A percentile compares a stretch with the other conserved stretches of the same genome.
phyloP scores from a whole-genome alignment of 2,329 filamentous ascomycete species.

The Colletotrichum sojae region DNA sequence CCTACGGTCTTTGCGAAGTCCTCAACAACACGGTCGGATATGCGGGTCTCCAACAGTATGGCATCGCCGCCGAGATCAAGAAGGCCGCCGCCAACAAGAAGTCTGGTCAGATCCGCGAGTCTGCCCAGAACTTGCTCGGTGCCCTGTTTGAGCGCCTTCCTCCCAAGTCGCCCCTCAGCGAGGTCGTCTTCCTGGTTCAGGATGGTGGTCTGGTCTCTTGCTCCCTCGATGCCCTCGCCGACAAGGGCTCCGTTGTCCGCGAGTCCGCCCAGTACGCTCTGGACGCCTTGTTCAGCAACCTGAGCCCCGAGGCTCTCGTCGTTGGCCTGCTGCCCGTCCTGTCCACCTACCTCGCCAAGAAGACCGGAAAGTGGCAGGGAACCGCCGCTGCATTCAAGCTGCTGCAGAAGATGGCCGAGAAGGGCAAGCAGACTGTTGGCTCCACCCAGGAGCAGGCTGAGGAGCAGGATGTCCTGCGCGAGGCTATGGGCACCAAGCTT shows the following conservation, averaged over 20 bases:
- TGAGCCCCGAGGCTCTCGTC: slow-evolving; percentile 87
- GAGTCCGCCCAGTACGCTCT: slow-evolving; percentile 95
- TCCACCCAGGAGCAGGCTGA: slow-evolving; percentile 84
- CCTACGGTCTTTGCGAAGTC: slow-evolving; percentile 73
- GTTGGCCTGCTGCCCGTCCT: slow-evolving; percentile 85
- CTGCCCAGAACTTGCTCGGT: slow-evolving; percentile 94
- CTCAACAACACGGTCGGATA: slow-evolving; percentile 69
- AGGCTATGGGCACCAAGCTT: slow-evolving; percentile 90
- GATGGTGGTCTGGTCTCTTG: slow-evolving; percentile 80
- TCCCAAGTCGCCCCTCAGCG: slow-evolving; percentile 80
- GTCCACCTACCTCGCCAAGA: slow-evolving; percentile 81
- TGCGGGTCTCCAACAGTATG: slow-evolving; percentile 67
- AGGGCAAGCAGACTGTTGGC: slow-evolving; percentile 88
- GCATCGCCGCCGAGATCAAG: slow-evolving; percentile 68
- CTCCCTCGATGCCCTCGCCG: slow-evolving; percentile 87
- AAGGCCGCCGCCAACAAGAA: slow-evolving; percentile 95
- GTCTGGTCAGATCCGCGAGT: slow-evolving; percentile 86
- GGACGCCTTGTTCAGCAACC: slow-evolving; percentile 85
- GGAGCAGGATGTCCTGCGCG: slow-evolving; percentile 90
- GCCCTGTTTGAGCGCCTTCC: slow-evolving; percentile 94
- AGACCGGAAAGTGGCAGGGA: slow-evolving; percentile 97
- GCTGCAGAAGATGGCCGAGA: slow-evolving; percentile 94
- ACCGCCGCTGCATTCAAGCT: slow-evolving; percentile 88
- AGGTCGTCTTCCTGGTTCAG: slow-evolving; percentile 86
- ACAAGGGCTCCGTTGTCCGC: slow-evolving; percentile 90